These are phyloP conservation scores for Gossypium stocksii DNA, from an alignment of 345 rosid genomes.

Conservation along the genomic window DNA sequence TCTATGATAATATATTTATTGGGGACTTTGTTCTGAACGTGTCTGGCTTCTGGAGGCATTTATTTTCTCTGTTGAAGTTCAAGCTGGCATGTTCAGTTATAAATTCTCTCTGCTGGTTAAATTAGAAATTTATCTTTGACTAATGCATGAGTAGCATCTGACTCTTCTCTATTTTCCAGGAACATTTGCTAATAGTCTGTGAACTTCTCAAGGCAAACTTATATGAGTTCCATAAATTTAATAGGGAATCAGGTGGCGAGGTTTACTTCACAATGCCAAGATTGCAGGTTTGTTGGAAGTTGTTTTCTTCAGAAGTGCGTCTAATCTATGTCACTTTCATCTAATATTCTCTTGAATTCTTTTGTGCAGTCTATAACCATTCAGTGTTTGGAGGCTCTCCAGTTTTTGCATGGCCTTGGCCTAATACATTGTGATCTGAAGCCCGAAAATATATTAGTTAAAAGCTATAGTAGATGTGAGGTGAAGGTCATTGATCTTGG, in stretches of 20 bases:
- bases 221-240: conserved; percentile 94
- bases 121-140: neutral
- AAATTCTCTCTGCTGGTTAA: neutral
- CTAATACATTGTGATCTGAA: conserved; percentile 96
- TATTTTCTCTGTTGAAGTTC: neutral
- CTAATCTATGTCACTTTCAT: conserved; percentile 11
- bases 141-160: conserved; percentile 5
- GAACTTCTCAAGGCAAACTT: conserved; percentile 98
- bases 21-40: neutral
- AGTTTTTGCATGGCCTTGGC: conserved; percentile 88
- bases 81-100: neutral
- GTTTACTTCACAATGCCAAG: conserved; percentile 99
- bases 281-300: conserved; percentile 63
- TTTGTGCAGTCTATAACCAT: conserved; percentile 85
- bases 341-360: conserved; percentile 25
- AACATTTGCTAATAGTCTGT: conserved; percentile 94
- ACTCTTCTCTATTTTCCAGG: conserved; percentile 47
- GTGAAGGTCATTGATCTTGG: conserved; percentile 99
- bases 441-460: conserved; percentile 93
- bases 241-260: conserved; percentile 97
- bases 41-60: neutral
- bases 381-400: conserved; percentile 96
- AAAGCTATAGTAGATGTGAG: conserved; percentile 98
- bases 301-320: conserved; percentile 19
- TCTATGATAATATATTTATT: neutral